These are phyloP conservation scores for Stagonosporopsis tanaceti DNA, from an alignment of 2,329 filamentous ascomycete genomes.

Conservation along the genomic window DNA sequence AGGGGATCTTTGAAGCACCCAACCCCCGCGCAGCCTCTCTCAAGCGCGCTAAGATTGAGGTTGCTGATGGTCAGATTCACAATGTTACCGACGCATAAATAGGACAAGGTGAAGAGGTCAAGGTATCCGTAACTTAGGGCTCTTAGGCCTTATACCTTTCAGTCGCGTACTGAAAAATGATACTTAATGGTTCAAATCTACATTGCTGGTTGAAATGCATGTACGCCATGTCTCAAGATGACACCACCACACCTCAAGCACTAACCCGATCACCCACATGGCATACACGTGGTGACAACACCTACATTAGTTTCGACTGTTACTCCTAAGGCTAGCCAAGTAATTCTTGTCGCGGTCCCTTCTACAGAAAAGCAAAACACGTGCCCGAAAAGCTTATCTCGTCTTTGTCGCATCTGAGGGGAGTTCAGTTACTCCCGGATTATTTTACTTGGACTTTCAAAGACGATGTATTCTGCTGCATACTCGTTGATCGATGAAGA, in stretches of 20 bases:
- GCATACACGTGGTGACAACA: slow-evolving; percentile 1
- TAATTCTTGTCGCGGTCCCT: background rate
- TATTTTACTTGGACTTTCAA: background rate
- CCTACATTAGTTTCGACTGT: background rate
- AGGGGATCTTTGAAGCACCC: slow-evolving; percentile 42
- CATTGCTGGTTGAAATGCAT: background rate
- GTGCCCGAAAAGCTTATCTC: background rate
- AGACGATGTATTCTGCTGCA: background rate
- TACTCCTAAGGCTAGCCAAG: background rate
- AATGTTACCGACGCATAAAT: slow-evolving; percentile 25
- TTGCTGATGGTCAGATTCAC: slow-evolving; percentile 33
- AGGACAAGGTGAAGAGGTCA: background rate
- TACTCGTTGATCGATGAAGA: background rate
- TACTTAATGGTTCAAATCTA: background rate
- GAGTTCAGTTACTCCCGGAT: background rate
- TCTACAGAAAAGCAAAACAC: background rate
- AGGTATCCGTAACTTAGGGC: background rate
- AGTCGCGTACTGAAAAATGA: background rate
- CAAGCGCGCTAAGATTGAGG: slow-evolving; percentile 35
- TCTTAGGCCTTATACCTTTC: background rate
- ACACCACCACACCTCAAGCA: background rate
- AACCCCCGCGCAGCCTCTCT: slow-evolving; percentile 38
- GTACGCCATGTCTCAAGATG: background rate
- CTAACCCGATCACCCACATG: background rate
- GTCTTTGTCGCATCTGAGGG: background rate